Evolutionary conservation across 2,329 filamentous ascomycete genomes (phyloP), one percentile per base, ranked within the genome.

Genomic region (Venturia nashicola): DNA sequence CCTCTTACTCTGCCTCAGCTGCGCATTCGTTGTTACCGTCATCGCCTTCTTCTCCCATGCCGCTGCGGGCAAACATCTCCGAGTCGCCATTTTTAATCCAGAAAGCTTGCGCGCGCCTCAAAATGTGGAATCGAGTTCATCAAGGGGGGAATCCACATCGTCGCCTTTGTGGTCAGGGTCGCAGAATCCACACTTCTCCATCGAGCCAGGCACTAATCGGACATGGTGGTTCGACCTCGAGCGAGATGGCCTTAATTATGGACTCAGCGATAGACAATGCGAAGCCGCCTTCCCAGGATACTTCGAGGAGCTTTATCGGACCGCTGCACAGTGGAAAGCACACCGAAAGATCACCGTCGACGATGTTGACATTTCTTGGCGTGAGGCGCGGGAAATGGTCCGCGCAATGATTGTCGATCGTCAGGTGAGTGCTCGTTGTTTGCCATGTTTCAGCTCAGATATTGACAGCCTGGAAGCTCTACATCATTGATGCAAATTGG

Each of bases 381-480:
- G 66, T 23, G 32, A 62, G 3, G 61, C 5, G 4, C 39, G 46
- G 6, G 61, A 59, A 32, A 65, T 65, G 44, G 68, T 70, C 8
- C 66, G 70, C 7, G 71, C 68, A n/a, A 70, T 73, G 69, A 71
- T 73, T 32, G 68, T 70, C 61, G 67, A 71, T 42, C 66, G 70
- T 57, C 68, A 71, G 66, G 69, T 71, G 64, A 55, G 59, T 14
- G 32, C 42, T 36, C n/a, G 6, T 42, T 62, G 8, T 23, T 20
- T 36, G n/a, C 5, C 9, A 11, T n/a, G 12, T n/a, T 20, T n/a
- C 12, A 51, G 20, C 9, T 34, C 57, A 2, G 11, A 12, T 7
- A 62, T 16, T 62, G 27, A 43, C 27, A 32, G 11, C 6, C 8
- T 39, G 5, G 32, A 27, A 76, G 70, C 67, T 75, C 27, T 75